Evolutionary conservation across 2,329 filamentous ascomycete genomes (phyloP).

Genomic region (Pseudocercospora musae): DNA sequence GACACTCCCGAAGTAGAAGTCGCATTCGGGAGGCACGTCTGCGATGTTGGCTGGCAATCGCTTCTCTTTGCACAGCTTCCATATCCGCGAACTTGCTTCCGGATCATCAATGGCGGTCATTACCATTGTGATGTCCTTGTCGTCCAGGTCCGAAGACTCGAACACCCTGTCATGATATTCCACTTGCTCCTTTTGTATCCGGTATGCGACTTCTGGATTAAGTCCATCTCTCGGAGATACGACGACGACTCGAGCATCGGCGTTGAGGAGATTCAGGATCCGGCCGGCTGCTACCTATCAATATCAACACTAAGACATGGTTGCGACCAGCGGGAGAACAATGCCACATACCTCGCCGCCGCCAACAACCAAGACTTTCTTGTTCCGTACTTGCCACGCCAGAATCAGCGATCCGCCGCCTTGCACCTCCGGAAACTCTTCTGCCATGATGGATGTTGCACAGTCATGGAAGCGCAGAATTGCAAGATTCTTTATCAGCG

Average conservation of each 20-base stretch:
- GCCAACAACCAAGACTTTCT: conserved; percentile 86
- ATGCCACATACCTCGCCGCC: conserved; percentile 75
- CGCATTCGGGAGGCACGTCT: conserved; percentile 93
- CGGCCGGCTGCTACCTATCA: conserved; percentile 86
- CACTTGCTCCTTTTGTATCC: conserved; percentile 71
- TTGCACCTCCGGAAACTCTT: conserved; percentile 70
- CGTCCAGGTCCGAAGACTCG: conserved; percentile 79
- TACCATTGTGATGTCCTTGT: conserved; percentile 70
- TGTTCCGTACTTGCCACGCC: conserved; percentile 91
- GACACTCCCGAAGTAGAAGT: conserved; percentile 97
- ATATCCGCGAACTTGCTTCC: conserved; percentile 82
- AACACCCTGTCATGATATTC: conserved; percentile 80
- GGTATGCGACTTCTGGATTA: conserved; percentile 82
- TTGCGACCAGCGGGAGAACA: conserved; percentile 1
- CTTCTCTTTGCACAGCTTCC: conserved; percentile 85
- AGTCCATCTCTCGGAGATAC: conserved; percentile 73
- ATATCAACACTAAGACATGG: conserved; percentile 10
- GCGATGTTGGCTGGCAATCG: conserved; percentile 91
- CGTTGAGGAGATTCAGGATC: conserved; percentile 90
- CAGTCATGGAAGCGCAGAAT: conserved; percentile 18
- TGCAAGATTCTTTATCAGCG: conserved; percentile 2
- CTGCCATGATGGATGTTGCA: conserved; percentile 8
- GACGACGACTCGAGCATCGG: conserved; percentile 85
- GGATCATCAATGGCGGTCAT: conserved; percentile 92
- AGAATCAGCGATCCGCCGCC: conserved; percentile 90